A percentile compares a stretch with the other conserved stretches of the same genome.
phyloP scores from a whole-genome alignment of 768 basidiomycete genomes.

The Rhizopogon salebrosus region DNA sequence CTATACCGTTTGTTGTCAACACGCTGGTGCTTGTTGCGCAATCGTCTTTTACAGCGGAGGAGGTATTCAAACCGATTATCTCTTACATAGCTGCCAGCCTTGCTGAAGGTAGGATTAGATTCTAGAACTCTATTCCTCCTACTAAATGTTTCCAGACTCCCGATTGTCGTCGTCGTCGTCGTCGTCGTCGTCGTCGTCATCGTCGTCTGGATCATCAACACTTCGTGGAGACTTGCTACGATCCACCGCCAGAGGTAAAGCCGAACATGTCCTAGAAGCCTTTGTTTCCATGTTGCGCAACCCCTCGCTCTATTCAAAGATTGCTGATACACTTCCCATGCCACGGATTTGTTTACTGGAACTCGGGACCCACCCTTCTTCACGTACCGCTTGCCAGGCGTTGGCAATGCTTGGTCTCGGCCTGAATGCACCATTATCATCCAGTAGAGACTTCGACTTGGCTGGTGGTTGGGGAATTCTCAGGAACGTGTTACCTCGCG shows the following conservation, averaged over 20 bases:
- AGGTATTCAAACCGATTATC: slow-evolving; percentile 78
- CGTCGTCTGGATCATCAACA: slow-evolving; percentile 7
- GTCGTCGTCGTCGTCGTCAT: slow-evolving; percentile 13
- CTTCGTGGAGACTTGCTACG: not conserved
- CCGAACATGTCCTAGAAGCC: slow-evolving; percentile 60
- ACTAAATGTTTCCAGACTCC: not conserved
- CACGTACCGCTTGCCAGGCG: slow-evolving; percentile 52
- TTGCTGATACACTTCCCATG: slow-evolving; percentile 68
- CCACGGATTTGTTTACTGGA: slow-evolving; percentile 77
- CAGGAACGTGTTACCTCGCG: slow-evolving; percentile 57
- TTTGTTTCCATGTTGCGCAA: slow-evolving; percentile 59
- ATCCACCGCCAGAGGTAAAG: slow-evolving; percentile 45
- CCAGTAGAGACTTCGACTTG: slow-evolving; percentile 78
- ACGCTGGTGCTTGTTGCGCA: slow-evolving; percentile 58
- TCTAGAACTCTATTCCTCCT: not conserved
- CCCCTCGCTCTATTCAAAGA: slow-evolving; percentile 58
- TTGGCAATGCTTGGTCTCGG: slow-evolving; percentile 55
- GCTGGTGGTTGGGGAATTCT: slow-evolving; percentile 81
- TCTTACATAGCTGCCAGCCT: slow-evolving; percentile 83
- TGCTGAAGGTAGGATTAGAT: slow-evolving; percentile 47
- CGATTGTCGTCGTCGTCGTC: slow-evolving; percentile 9
- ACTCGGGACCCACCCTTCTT: slow-evolving; percentile 69
- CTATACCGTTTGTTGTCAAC: slow-evolving; percentile 44
- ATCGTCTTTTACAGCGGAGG: slow-evolving; percentile 65
- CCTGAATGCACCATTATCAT: slow-evolving; percentile 51